Evolutionary conservation across 805 yeast species (phyloP), one percentile per base, ranked within the genome.

Genomic region (Komagataella mondaviorum): DNA sequence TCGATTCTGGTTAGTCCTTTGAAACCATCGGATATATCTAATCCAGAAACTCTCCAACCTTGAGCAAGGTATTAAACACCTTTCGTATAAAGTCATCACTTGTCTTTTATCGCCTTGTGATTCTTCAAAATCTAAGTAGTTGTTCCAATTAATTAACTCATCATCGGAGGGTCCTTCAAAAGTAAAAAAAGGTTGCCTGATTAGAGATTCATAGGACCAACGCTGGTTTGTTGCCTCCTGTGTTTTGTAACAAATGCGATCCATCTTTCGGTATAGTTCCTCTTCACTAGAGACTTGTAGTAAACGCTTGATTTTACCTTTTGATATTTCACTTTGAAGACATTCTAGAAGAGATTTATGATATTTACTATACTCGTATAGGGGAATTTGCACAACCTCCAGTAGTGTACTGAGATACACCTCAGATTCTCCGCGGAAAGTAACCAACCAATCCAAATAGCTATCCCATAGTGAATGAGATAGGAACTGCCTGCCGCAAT

Each of bases 401-500:
- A 73, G 57, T 52, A 82, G 72, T 1, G 79, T 58, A 3, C 64
- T 62, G 2, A 70, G 58, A 3, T 75, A 63, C 44, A 69, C 72
- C 23, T 58, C 56, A 36, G 75, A 68, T 14, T 65, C 64, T 23
- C 67, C 67, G 7, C 59, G 57, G 6, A 59, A 48, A 14, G 62
- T 57, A n/a, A 69, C 63, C 57, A 80, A 84, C 68, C 80, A 85
- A 45, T 75, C 83, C 22, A 91, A 64, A 54, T 79, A 82, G 51
- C 76, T 71, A 62, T 89, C 95, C 98, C 97, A 91, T 49, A 90
- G 67, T 0, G 80, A 71, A 62, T 89, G 95, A 1, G 95, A 75
- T 55, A 83, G 68, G 64, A 87, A 93, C 53, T 89, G 86, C 39
- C 66, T 57, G 0, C 96, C 97, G 46, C 85, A 73, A 12, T 65